These are phyloP conservation scores for Stachybotrys elegans DNA, from an alignment of 2,329 filamentous ascomycete species.

Conservation along the genomic window DNA sequence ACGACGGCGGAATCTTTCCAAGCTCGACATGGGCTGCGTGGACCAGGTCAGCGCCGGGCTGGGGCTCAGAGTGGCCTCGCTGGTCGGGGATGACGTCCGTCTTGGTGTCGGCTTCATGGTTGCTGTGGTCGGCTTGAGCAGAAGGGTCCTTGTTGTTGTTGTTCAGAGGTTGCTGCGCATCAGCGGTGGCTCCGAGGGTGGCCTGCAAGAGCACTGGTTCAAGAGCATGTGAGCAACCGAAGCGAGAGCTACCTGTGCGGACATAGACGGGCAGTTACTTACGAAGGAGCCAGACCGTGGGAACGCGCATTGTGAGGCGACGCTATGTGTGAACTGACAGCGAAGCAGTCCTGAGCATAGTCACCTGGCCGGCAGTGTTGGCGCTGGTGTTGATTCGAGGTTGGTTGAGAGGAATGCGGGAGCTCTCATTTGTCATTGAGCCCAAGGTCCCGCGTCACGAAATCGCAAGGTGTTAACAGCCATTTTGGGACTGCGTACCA, in stretches of 20 bases:
- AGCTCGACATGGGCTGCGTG: conserved; percentile 47
- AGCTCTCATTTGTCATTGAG: too few relatives aligned
- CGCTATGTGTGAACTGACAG: conserved; percentile 24
- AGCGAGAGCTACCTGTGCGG: conserved; percentile 2
- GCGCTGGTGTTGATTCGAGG: too few relatives aligned
- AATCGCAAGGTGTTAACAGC: too few relatives aligned
- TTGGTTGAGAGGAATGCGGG: too few relatives aligned
- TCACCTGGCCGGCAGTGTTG: too few relatives aligned
- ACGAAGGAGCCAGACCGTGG: conserved; percentile 37
- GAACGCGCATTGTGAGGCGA: conserved; percentile 34
- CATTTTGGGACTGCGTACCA: too few relatives aligned
- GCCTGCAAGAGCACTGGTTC: conserved; percentile 43
- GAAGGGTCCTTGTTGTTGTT: conserved; percentile 22
- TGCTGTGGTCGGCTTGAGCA: conserved; percentile 19
- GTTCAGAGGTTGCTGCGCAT: conserved; percentile 32
- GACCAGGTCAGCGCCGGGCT: conserved; percentile 46
- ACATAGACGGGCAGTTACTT: conserved; percentile 17
- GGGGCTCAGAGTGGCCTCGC: conserved; percentile 13
- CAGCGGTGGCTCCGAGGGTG: conserved; percentile 28
- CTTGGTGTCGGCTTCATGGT: conserved; percentile 25
- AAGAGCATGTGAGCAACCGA: conserved; percentile 16
- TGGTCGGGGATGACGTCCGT: conserved; percentile 24
- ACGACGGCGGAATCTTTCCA: conserved; percentile 41
- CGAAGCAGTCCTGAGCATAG: too few relatives aligned
- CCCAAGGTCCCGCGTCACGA: too few relatives aligned